Conservation (phyloP, 495 filamentous ascomycete species). For the Cudoniella acicularis region DNA sequence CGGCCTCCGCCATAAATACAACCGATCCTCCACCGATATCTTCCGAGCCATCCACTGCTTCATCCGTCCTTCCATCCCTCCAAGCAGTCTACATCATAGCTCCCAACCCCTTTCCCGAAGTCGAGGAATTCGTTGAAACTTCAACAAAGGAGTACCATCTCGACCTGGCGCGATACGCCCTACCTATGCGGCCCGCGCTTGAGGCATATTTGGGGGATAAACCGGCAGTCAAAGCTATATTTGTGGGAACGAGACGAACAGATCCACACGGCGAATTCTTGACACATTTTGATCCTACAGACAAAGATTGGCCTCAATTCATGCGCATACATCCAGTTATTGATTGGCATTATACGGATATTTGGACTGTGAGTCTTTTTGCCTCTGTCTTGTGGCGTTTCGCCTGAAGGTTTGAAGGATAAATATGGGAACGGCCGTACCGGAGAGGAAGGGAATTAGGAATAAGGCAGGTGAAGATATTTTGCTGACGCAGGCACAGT, state of each 20-base stretch:
- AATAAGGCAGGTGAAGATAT: too few relatives aligned
- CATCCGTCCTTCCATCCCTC: conserved; percentile 41
- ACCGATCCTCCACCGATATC: too few relatives aligned
- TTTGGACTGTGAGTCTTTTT: conserved; percentile 69
- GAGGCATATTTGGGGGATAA: conserved; percentile 65
- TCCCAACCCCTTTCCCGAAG: conserved; percentile 72
- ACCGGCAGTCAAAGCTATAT: conserved; percentile 69
- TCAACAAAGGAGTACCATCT: conserved; percentile 68
- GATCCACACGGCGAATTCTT: conserved; percentile 83
- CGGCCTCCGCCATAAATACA: too few relatives aligned
- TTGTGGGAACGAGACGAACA: conserved; percentile 87
- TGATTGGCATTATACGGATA: conserved; percentile 95
- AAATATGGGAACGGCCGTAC: too few relatives aligned
- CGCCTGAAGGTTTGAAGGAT: too few relatives aligned
- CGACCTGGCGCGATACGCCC: conserved; percentile 69
- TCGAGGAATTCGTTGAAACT: conserved; percentile 74
- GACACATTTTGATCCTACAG: conserved; percentile 78
- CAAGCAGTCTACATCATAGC: conserved; percentile 88
- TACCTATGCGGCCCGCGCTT: conserved; percentile 77
- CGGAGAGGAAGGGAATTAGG: too few relatives aligned
- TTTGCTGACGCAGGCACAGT: conserved; percentile 42
- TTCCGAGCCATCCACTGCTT: conserved; percentile 17
- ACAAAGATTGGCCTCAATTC: conserved; percentile 86
- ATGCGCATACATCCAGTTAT: conserved; percentile 93
- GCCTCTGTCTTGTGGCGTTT: neutral